Evolutionary conservation across 2,329 filamentous ascomycete genomes (phyloP).

Genomic region (Neonectria punicea): DNA sequence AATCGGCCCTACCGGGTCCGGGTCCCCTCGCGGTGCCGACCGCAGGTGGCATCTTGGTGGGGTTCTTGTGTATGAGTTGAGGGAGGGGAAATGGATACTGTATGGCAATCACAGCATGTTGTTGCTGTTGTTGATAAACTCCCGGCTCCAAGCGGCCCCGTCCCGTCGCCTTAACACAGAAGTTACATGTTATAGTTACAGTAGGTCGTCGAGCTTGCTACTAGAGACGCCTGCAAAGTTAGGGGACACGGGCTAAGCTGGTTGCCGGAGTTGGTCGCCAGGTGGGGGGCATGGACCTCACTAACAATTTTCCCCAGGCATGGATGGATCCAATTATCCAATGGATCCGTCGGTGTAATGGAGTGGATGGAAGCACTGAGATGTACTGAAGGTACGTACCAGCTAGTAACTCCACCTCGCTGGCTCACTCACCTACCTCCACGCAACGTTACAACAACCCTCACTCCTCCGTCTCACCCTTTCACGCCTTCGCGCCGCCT

Average conservation of each 20-base stretch:
- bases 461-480: conserved; percentile 17
- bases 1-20: conserved; percentile 22
- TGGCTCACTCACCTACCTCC: conserved; percentile 14
- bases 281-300: neutral
- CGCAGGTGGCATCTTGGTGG: conserved; percentile 15
- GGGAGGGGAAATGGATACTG: neutral
- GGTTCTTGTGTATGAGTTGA: conserved; percentile 5
- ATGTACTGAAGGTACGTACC: conserved; percentile 6
- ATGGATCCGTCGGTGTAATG: neutral
- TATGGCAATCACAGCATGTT: neutral
- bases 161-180: too few relatives aligned
- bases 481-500: neutral
- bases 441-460: conserved; percentile 28
- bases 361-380: too few relatives aligned
- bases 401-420: neutral
- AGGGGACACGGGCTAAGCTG: too few relatives aligned
- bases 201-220: neutral
- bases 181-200: neutral
- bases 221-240: neutral
- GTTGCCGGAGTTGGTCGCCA: neutral
- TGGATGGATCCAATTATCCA: neutral
- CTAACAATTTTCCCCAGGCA: neutral
- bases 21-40: conserved; percentile 11
- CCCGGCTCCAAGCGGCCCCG: too few relatives aligned
- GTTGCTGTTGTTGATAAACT: neutral